phyloP scores from a whole-genome alignment of 805 yeast species.

The Saccharomycopsis sp. region DNA sequence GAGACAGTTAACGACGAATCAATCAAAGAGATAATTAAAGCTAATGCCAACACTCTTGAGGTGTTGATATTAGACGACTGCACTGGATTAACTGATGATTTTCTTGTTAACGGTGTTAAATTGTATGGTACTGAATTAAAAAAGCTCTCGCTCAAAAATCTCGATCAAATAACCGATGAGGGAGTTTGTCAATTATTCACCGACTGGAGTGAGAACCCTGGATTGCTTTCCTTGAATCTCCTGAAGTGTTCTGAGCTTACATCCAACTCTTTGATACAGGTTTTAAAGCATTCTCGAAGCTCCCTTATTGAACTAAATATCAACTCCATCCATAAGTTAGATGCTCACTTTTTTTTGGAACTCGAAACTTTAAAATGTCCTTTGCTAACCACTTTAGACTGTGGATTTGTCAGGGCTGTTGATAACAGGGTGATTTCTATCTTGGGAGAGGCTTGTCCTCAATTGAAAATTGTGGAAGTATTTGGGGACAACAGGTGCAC shows the following conservation, averaged over 20 bases:
- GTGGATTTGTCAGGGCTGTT: slow-evolving; percentile 73
- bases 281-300: slow-evolving; percentile 54
- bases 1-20: slow-evolving; percentile 63
- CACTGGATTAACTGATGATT: slow-evolving; percentile 58
- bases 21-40: slow-evolving; percentile 51
- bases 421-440: slow-evolving; percentile 62
- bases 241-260: slow-evolving; percentile 60
- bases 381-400: slow-evolving; percentile 58
- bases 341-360: slow-evolving; percentile 44
- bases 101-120: slow-evolving; percentile 48
- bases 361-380: slow-evolving; percentile 40
- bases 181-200: slow-evolving; percentile 56
- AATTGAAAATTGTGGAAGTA: slow-evolving; percentile 63
- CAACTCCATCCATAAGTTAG: slow-evolving; percentile 61
- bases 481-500: slow-evolving; percentile 74
- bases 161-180: slow-evolving; percentile 64
- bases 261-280: slow-evolving; percentile 53
- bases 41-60: slow-evolving; percentile 54
- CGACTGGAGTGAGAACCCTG: slow-evolving; percentile 47
- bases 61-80: slow-evolving; percentile 68
- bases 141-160: slow-evolving; percentile 46
- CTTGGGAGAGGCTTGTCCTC: slow-evolving; percentile 53
- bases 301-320: slow-evolving; percentile 65
- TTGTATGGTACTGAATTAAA: slow-evolving; percentile 53
- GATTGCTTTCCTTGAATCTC: slow-evolving; percentile 53